These are phyloP conservation scores for Epicoccum nigrum DNA, from an alignment of 2,329 filamentous ascomycete genomes.

Conservation along the genomic window DNA sequence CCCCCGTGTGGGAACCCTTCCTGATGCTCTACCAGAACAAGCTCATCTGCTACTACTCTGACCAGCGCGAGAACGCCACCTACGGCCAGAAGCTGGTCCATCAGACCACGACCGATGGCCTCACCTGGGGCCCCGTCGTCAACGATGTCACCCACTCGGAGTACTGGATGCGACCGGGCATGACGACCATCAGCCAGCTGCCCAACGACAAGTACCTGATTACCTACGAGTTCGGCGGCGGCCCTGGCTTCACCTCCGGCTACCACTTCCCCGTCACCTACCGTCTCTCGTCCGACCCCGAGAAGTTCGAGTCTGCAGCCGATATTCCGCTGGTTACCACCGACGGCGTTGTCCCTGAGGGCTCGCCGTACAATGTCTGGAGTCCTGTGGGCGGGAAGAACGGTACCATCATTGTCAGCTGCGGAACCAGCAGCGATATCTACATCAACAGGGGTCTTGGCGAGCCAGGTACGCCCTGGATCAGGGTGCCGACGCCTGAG, in stretches of 20 bases:
- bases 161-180: constrained; percentile 70
- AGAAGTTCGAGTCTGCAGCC: constrained; percentile 52
- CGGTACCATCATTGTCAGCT: constrained; percentile 58
- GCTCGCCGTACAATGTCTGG: constrained; percentile 61
- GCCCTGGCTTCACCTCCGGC: constrained; percentile 40
- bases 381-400: constrained; percentile 54
- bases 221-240: constrained; percentile 67
- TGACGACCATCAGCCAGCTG: constrained; percentile 67
- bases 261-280: constrained; percentile 60
- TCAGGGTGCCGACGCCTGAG: constrained; percentile 51
- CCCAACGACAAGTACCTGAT: constrained; percentile 67
- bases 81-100: constrained; percentile 74
- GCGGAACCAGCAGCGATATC: constrained; percentile 49
- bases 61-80: constrained; percentile 66
- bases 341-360: constrained; percentile 53
- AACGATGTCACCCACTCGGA: constrained; percentile 68
- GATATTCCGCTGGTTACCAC: constrained; percentile 52
- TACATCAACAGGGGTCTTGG: constrained; percentile 57
- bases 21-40: constrained; percentile 64
- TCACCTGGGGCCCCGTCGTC: constrained; percentile 64
- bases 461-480: constrained; percentile 50
- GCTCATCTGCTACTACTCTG: constrained; percentile 72
- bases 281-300: constrained; percentile 56
- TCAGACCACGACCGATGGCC: constrained; percentile 65
- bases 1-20: constrained; percentile 77